A percentile compares a stretch with the other conserved stretches of the same genome.
Conservation (phyloP, 2,329 filamentous ascomycete species). For the Incumbomyces lentus region DNA sequence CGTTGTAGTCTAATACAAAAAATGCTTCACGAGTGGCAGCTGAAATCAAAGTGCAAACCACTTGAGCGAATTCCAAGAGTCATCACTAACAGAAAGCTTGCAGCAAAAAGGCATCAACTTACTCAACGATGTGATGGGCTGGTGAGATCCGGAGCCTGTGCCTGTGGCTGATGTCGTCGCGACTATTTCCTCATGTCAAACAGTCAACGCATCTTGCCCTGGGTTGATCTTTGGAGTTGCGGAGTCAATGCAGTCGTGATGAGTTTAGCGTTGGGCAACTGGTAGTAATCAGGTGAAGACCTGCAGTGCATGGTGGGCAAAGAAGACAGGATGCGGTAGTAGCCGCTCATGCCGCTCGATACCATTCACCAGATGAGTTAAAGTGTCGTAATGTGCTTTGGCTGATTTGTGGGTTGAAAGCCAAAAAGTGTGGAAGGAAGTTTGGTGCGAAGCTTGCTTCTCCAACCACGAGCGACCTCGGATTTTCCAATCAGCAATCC, state of each 20-base stretch:
- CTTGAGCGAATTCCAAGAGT: constrained; percentile 35
- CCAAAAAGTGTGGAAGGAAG: not conserved
- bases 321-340: not conserved
- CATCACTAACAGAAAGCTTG: constrained; percentile 32
- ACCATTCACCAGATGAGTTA: not conserved
- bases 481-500: not conserved
- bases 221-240: not conserved
- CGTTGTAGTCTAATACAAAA: constrained; percentile 85
- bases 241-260: not conserved
- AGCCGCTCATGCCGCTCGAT: not conserved
- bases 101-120: too few relatives aligned
- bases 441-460: not conserved
- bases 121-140: too few relatives aligned
- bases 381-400: constrained; percentile 1
- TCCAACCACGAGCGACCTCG: not conserved
- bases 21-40: constrained; percentile 35
- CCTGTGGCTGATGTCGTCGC: too few relatives aligned
- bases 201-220: not conserved
- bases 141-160: too few relatives aligned
- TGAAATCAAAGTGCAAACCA: constrained; percentile 43
- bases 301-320: constrained; percentile 3
- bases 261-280: constrained; percentile 4
- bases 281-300: not conserved
- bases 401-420: not conserved
- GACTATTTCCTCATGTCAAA: too few relatives aligned